phyloP scores from a whole-genome alignment of 495 filamentous ascomycete genomes.

The Cairneyella variabilis region DNA sequence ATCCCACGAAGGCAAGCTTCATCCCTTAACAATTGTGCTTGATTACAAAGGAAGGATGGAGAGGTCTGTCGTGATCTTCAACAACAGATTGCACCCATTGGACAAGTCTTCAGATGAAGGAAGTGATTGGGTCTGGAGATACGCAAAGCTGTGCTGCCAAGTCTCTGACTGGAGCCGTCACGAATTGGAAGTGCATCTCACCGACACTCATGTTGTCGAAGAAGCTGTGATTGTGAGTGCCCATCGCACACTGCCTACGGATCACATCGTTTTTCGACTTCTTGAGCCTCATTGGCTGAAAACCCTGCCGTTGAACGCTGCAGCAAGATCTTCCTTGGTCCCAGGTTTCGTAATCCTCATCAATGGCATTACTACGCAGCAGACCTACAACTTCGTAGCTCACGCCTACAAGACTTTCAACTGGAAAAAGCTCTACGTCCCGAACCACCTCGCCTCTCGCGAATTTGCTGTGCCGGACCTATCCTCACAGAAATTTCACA shows the following conservation, averaged over 20 bases:
- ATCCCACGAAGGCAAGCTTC: slow-evolving; percentile 37
- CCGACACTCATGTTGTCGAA: slow-evolving; percentile 43
- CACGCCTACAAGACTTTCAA: background rate
- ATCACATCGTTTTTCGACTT: slow-evolving; percentile 38
- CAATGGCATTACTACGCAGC: slow-evolving; percentile 27
- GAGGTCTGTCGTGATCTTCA: slow-evolving; percentile 44
- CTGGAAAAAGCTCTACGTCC: background rate
- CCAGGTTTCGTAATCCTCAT: slow-evolving; percentile 39
- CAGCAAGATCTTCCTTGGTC: slow-evolving; percentile 40
- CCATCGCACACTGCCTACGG: slow-evolving; percentile 34
- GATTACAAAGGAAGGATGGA: slow-evolving; percentile 40
- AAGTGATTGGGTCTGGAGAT: slow-evolving; percentile 48
- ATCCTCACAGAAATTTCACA: background rate
- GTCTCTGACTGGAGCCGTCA: slow-evolving; percentile 46
- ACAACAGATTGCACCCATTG: slow-evolving; percentile 31
- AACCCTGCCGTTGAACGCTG: slow-evolving; percentile 45
- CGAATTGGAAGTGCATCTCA: slow-evolving; percentile 42
- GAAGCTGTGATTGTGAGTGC: slow-evolving; percentile 44
- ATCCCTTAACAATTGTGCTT: slow-evolving; percentile 43
- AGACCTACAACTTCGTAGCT: background rate
- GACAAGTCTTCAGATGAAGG: slow-evolving; percentile 32
- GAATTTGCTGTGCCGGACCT: background rate
- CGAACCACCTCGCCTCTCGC: background rate
- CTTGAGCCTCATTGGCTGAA: slow-evolving; percentile 46
- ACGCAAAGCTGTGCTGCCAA: slow-evolving; percentile 48